These are phyloP conservation scores for Ganoderma boninense DNA, from an alignment of 1,284 basidiomycete genomes.

Conservation along the genomic window DNA sequence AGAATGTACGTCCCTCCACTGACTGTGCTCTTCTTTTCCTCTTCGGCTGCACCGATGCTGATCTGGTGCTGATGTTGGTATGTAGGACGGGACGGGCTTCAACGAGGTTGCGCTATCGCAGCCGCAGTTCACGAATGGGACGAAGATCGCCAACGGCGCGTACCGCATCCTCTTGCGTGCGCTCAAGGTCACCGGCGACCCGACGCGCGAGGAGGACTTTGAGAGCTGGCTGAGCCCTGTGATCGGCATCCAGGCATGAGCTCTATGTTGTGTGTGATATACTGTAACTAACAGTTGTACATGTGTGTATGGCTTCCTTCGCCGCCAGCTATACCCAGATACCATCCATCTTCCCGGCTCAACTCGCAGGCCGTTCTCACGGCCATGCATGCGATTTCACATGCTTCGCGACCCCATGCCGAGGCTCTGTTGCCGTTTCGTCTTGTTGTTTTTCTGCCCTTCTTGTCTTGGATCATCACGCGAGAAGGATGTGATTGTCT, in stretches of 20 bases:
- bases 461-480: neutral
- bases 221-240: constrained; percentile 60
- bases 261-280: neutral
- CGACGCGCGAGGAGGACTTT: constrained; percentile 61
- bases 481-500: neutral
- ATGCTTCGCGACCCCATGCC: neutral
- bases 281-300: neutral
- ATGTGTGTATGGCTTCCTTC: neutral
- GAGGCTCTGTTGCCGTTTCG: neutral
- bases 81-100: constrained; percentile 48
- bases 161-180: constrained; percentile 70
- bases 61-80: neutral
- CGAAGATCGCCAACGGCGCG: constrained; percentile 63
- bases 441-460: neutral
- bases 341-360: neutral
- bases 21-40: neutral
- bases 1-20: constrained; percentile 40
- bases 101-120: constrained; percentile 46
- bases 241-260: constrained; percentile 42
- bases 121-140: constrained; percentile 64
- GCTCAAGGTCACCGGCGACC: constrained; percentile 65
- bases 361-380: neutral
- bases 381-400: neutral
- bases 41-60: constrained; percentile 16
- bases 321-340: neutral